These are phyloP conservation scores for Ampelocalamus luodianensis DNA, from an alignment of 176 grass and related monocot species.

Conservation along the genomic window DNA sequence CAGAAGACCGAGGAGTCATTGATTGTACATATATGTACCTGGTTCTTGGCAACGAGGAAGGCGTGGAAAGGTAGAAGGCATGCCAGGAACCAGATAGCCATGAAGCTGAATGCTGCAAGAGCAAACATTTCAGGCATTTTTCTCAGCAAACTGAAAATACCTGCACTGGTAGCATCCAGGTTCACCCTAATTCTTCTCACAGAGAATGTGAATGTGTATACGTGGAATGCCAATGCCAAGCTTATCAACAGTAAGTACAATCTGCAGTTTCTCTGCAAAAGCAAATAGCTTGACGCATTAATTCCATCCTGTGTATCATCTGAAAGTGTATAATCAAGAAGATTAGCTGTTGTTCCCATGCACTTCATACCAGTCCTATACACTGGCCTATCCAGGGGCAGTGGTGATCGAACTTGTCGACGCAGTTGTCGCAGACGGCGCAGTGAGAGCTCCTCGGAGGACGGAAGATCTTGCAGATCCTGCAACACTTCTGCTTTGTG, in stretches of 20 bases:
- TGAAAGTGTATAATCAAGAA: not conserved
- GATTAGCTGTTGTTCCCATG: not conserved
- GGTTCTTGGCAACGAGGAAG: conserved; percentile 64
- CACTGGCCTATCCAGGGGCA: conserved; percentile 69
- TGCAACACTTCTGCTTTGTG: conserved; percentile 55
- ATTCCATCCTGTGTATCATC: not conserved
- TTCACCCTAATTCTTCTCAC: conserved; percentile 46
- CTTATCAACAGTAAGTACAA: conserved; percentile 58
- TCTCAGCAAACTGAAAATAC: conserved; percentile 33
- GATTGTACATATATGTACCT: conserved; percentile 26
- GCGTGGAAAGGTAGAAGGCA: conserved; percentile 51
- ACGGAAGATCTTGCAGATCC: conserved; percentile 54
- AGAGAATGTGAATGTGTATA: conserved; percentile 46
- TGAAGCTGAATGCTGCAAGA: conserved; percentile 58
- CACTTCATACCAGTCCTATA: conserved; percentile 62
- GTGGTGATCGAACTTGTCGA: conserved; percentile 78
- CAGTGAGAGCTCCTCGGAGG: conserved; percentile 70
- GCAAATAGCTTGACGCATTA: not conserved
- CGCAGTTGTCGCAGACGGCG: conserved; percentile 65
- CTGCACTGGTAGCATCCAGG: not conserved
- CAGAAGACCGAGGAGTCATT: not conserved
- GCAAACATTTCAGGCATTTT: conserved; percentile 50
- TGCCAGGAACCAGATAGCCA: conserved; percentile 49
- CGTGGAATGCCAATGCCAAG: too few relatives aligned
- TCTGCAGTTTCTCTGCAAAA: conserved; percentile 61